Conservation (phyloP, 306 rosid genomes). For the Ochetophila trinervis region DNA sequence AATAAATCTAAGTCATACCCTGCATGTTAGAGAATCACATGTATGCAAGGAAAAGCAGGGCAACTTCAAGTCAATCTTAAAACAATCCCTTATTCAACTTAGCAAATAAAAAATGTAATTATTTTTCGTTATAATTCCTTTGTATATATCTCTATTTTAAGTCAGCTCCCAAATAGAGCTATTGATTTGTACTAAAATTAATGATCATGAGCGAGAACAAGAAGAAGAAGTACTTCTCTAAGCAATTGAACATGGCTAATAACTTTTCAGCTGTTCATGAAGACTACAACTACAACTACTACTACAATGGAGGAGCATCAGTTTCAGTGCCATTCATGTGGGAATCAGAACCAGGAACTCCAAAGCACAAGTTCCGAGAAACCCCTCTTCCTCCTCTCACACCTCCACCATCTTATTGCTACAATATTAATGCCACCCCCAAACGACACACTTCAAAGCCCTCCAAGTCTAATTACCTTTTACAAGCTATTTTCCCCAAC, state of each 20-base stretch:
- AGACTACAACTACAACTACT: constrained; percentile 27
- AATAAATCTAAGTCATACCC: constrained; percentile 1
- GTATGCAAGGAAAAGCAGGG: background rate
- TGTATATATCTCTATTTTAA: too few species aligned
- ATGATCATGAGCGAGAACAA: background rate
- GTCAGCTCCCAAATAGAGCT: too few species aligned
- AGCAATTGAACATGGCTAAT: constrained; percentile 9
- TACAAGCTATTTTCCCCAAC: constrained; percentile 42
- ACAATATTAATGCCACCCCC: too few species aligned
- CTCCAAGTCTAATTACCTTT: constrained; percentile 18
- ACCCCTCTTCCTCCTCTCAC: constrained; percentile 68
- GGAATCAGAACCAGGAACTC: constrained; percentile 97
- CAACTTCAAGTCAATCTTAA: background rate
- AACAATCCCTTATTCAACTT: too few species aligned
- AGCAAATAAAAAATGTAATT: too few species aligned
- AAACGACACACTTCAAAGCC: too few species aligned
- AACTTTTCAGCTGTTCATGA: background rate
- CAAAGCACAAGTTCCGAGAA: constrained; percentile 50
- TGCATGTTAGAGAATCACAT: constrained; percentile 5
- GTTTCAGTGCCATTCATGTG: constrained; percentile 51
- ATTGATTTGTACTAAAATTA: too few species aligned
- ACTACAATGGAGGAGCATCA: constrained; percentile 29
- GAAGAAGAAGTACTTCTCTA: constrained; percentile 11
- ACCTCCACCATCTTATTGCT: constrained; percentile 66
- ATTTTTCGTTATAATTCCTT: too few species aligned